Percentiles rank a stretch among this genome's conserved stretches.
phyloP scores from a whole-genome alignment of 352 stramenopile species.

The Phytophthora pseudosyringae region DNA sequence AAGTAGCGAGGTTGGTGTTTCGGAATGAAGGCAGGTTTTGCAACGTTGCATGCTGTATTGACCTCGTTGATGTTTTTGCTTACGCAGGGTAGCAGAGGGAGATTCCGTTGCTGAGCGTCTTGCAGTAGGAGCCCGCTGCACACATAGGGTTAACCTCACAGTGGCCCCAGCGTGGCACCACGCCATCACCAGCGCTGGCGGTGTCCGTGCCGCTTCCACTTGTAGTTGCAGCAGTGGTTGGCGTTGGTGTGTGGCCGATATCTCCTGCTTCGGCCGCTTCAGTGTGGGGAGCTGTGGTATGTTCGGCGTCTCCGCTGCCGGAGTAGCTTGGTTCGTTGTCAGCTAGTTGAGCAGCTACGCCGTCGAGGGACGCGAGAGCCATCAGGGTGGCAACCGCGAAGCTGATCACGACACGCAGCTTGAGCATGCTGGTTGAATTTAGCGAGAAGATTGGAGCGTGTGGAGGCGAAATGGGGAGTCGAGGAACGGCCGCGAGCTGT shows the following conservation, averaged over 20 bases:
- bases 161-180: slow-evolving; percentile 8
- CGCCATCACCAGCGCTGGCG: background rate
- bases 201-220: background rate
- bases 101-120: slow-evolving; percentile 12
- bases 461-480: slow-evolving; percentile 13
- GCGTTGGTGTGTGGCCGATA: background rate
- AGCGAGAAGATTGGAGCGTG: background rate
- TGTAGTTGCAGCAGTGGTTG: slow-evolving; percentile 1
- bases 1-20: slow-evolving; percentile 36
- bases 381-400: slow-evolving; percentile 15
- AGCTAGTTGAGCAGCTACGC: background rate
- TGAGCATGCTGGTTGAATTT: slow-evolving; percentile 17
- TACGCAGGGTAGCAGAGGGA: slow-evolving; percentile 30
- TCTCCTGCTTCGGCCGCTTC: background rate
- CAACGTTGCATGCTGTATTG: slow-evolving; percentile 13
- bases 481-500: background rate
- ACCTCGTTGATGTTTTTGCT: slow-evolving; percentile 4
- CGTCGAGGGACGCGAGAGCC: background rate
- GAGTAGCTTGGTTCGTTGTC: slow-evolving; percentile 14
- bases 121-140: slow-evolving; percentile 19
- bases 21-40: slow-evolving; percentile 14
- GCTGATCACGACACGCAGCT: slow-evolving; percentile 18
- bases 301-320: slow-evolving; percentile 11
- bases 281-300: background rate
- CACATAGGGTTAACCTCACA: slow-evolving; percentile 8